phyloP scores from a whole-genome alignment of 768 basidiomycete genomes.

The Naganishia friedmannii region DNA sequence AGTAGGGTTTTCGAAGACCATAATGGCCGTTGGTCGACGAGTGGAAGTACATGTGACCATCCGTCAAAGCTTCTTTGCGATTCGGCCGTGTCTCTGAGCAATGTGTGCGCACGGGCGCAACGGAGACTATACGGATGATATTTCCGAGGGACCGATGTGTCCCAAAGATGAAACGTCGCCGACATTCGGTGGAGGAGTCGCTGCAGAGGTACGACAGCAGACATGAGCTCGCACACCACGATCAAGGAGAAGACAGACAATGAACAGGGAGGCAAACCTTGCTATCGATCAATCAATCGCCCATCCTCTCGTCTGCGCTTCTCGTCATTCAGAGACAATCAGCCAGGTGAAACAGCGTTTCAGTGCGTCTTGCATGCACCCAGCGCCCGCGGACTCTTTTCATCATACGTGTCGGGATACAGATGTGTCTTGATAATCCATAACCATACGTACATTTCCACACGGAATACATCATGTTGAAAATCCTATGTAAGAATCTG shows the following conservation, averaged over 20 bases:
- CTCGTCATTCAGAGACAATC: neutral
- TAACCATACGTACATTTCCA: constrained; percentile 13
- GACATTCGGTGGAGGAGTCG: too few species aligned
- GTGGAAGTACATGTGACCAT: neutral
- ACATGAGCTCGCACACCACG: too few species aligned
- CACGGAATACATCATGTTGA: constrained; percentile 4
- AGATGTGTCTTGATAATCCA: constrained; percentile 20
- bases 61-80: neutral
- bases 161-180: too few species aligned
- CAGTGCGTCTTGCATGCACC: neutral
- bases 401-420: constrained; percentile 7
- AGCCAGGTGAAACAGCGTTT: neutral
- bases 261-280: neutral
- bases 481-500: constrained; percentile 16
- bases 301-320: too few species aligned
- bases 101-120: too few species aligned
- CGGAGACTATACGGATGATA: too few species aligned
- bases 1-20: neutral
- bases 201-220: too few species aligned
- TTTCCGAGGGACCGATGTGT: too few species aligned
- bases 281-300: neutral
- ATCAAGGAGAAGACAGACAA: too few species aligned
- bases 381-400: neutral
- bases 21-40: neutral
- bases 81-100: too few species aligned